Percentiles rank a stretch among this genome's conserved stretches.
Conservation (phyloP, 306 rosid genomes). For the Medicago ruthenica region DNA sequence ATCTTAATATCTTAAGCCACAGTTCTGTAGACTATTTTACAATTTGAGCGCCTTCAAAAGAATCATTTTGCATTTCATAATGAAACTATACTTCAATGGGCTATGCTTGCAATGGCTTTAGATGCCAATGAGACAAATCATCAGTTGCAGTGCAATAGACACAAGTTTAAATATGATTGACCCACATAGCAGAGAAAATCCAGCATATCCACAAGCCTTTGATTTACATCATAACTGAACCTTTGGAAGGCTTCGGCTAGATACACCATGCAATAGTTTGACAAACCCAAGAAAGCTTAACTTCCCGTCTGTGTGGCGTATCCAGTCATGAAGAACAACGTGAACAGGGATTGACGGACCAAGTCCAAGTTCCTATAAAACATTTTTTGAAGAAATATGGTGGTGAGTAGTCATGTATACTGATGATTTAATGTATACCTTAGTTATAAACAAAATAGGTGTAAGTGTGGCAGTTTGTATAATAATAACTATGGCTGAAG, state of each 20-base stretch:
- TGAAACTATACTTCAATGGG: slow-evolving; percentile 38
- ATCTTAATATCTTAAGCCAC: slow-evolving; percentile 44
- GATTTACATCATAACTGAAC: slow-evolving; percentile 54
- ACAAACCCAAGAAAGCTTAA: slow-evolving; percentile 96
- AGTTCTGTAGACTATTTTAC: slow-evolving; percentile 46
- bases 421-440: too few species aligned
- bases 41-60: slow-evolving; percentile 45
- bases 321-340: slow-evolving; percentile 96
- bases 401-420: slow-evolving; percentile 16
- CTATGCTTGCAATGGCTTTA: slow-evolving; percentile 43
- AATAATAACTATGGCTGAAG: slow-evolving; percentile 6
- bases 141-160: slow-evolving; percentile 36
- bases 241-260: slow-evolving; percentile 78
- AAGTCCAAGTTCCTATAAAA: slow-evolving; percentile 88
- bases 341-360: slow-evolving; percentile 98
- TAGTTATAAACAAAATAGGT: background rate
- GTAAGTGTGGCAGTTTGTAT: background rate
- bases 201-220: slow-evolving; percentile 24
- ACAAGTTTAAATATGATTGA: slow-evolving; percentile 35
- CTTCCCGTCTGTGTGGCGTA: slow-evolving; percentile 96
- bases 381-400: slow-evolving; percentile 19
- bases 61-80: slow-evolving; percentile 47
- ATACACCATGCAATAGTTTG: slow-evolving; percentile 85
- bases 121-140: slow-evolving; percentile 37
- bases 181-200: slow-evolving; percentile 38